A percentile compares a stretch with the other conserved stretches of the same genome.
Evolutionary conservation across 2,329 filamentous ascomycete genomes (phyloP).

Genomic region (Epichloe elymi): DNA sequence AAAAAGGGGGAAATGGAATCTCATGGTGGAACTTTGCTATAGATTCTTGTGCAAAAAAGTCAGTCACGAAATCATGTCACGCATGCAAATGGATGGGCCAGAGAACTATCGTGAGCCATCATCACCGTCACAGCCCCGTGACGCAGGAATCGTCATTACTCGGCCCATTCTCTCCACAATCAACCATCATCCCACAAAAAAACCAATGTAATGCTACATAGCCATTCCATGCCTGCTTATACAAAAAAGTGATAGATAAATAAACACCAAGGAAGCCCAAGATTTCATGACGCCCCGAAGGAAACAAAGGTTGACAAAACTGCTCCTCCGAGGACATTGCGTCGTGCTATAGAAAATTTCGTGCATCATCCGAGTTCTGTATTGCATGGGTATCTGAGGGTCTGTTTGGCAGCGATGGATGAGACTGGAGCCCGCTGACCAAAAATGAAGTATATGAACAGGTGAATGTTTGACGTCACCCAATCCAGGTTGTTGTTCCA

Average conservation of each 20-base stretch:
- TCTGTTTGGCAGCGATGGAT: neutral
- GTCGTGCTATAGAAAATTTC: neutral
- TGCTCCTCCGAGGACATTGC: neutral
- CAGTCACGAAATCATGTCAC: neutral
- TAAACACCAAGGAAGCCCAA: conserved; percentile 4
- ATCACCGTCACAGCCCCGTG: neutral
- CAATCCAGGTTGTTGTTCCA: neutral
- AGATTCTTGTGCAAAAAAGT: neutral
- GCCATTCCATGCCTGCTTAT: conserved; percentile 7
- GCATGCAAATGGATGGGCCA: conserved; percentile 5
- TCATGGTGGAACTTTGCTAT: no score
- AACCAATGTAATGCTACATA: neutral
- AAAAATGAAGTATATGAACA: neutral
- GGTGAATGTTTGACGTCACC: neutral
- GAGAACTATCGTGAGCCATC: neutral
- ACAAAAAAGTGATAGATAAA: conserved; percentile 7
- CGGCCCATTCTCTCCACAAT: neutral
- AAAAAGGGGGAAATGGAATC: no score
- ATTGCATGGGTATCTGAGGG: neutral
- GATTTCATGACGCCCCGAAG: neutral
- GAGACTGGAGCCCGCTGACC: neutral
- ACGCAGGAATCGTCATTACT: neutral
- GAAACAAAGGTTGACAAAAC: neutral
- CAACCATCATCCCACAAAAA: neutral
- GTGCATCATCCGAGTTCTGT: neutral